These are phyloP conservation scores for Arabis alpina DNA, from an alignment of 345 rosid species.

Conservation along the genomic window DNA sequence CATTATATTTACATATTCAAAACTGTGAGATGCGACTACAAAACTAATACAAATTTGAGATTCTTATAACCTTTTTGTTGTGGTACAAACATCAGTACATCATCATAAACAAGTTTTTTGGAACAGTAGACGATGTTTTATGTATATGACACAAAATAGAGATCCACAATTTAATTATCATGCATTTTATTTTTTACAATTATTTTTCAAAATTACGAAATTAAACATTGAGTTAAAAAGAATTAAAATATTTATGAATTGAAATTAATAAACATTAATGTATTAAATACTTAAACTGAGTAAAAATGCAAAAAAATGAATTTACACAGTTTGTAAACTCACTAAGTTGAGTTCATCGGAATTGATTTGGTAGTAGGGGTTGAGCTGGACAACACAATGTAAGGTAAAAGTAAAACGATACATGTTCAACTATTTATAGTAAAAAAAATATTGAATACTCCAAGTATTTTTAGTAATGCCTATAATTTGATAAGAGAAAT, in stretches of 20 bases:
- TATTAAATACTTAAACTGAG: neutral
- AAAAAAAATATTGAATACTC: slow-evolving; percentile 24
- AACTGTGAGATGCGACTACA: slow-evolving; percentile 2
- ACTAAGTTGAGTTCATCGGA: neutral
- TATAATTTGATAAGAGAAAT: slow-evolving; percentile 21
- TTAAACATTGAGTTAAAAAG: neutral
- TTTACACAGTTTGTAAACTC: neutral
- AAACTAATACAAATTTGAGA: neutral
- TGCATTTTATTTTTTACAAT: no score
- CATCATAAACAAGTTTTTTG: neutral
- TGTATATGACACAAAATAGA: neutral
- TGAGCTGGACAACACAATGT: slow-evolving; percentile 41
- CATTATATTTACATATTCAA: neutral
- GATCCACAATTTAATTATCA: neutral
- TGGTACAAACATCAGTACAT: neutral
- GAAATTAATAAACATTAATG: neutral
- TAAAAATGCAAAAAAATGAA: neutral
- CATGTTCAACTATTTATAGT: slow-evolving; percentile 37
- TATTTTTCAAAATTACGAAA: neutral
- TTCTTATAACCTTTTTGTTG: neutral
- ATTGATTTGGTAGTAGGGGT: slow-evolving; percentile 33
- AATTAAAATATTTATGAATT: neutral
- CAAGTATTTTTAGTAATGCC: slow-evolving; percentile 11
- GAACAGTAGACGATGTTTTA: neutral
- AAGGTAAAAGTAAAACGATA: slow-evolving; percentile 11